A percentile compares a stretch with the other conserved stretches of the same genome.
These are phyloP conservation scores for Telfairia occidentalis DNA, from an alignment of 331 rosid genomes.

Conservation along the genomic window DNA sequence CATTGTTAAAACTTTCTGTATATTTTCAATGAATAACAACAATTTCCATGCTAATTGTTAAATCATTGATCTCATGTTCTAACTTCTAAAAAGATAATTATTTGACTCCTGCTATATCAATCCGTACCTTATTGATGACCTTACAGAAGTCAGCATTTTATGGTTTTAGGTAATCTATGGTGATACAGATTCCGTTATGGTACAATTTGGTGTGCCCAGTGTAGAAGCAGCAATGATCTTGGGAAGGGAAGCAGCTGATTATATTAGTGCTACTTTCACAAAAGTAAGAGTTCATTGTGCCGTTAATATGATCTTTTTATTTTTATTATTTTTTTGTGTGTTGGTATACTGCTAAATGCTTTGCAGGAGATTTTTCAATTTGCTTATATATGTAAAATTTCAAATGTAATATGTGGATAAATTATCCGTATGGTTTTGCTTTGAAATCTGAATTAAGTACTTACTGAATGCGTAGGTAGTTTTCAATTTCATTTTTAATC, in stretches of 20 bases:
- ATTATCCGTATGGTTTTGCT: not conserved
- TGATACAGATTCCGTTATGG: conserved; percentile 96
- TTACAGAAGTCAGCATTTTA: conserved; percentile 12
- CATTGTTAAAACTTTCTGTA: not conserved
- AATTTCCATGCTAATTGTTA: not conserved
- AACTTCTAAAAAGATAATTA: not conserved
- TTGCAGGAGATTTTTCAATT: not conserved
- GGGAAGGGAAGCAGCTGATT: conserved; percentile 95
- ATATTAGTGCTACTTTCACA: conserved; percentile 68
- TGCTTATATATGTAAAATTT: not conserved
- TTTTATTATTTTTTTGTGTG: not conserved
- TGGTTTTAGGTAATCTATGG: conserved; percentile 79
- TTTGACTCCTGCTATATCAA: not conserved
- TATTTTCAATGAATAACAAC: not conserved
- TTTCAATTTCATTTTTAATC: not conserved
- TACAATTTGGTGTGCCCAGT: conserved; percentile 78
- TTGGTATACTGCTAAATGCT: not conserved
- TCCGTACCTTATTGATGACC: not conserved
- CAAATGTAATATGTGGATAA: not conserved
- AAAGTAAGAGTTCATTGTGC: conserved; percentile 32
- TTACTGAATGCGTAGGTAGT: not conserved
- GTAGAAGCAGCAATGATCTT: conserved; percentile 70
- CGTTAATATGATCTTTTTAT: not conserved
- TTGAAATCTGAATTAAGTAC: not conserved
- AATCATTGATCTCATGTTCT: not conserved